phyloP scores from a whole-genome alignment of 805 yeast genomes.

The Wickerhamiella kurtzmanii region DNA sequence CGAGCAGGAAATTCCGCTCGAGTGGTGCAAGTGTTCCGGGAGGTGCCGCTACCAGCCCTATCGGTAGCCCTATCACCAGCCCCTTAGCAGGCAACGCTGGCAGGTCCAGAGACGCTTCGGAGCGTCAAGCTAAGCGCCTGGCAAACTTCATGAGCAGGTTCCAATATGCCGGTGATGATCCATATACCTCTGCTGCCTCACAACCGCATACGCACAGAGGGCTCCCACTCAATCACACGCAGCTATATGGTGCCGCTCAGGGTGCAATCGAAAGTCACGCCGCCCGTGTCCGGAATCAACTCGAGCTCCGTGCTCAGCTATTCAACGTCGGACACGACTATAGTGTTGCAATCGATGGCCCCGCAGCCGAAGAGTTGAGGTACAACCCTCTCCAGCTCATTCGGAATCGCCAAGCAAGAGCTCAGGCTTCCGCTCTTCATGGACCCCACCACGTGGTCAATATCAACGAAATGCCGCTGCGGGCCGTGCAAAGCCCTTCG shows the following conservation, averaged over 20 bases:
- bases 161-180: neutral
- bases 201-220: neutral
- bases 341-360: neutral
- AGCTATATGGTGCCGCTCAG: conserved; percentile 7
- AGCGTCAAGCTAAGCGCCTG: neutral
- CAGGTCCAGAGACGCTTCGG: neutral
- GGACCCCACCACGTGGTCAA: neutral
- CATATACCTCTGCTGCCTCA: neutral
- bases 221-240: neutral
- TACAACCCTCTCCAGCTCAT: conserved; percentile 78
- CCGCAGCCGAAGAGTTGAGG: neutral
- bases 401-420: conserved; percentile 43
- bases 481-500: neutral
- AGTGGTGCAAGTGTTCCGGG: no score
- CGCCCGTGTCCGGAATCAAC: conserved; percentile 20
- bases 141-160: neutral
- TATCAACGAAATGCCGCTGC: neutral
- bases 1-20: neutral
- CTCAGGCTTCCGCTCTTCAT: neutral
- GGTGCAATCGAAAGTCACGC: conserved; percentile 16
- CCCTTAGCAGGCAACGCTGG: neutral
- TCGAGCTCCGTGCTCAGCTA: conserved; percentile 22
- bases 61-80: neutral
- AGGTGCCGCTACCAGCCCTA: neutral
- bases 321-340: conserved; percentile 13